phyloP scores from a whole-genome alignment of 805 yeast genomes.

The Sporopachydermia lactativora region DNA sequence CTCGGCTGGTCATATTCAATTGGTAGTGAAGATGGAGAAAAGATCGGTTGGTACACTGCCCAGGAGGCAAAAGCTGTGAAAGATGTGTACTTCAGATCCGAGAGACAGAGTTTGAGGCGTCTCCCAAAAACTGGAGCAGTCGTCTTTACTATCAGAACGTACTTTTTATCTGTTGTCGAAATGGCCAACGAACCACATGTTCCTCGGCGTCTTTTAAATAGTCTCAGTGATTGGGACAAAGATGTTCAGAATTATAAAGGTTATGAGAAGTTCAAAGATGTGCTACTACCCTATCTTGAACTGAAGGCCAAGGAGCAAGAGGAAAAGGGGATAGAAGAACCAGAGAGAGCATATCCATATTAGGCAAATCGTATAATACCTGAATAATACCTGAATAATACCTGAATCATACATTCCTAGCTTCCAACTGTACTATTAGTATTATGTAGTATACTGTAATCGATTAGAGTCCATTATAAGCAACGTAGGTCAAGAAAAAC shows the following conservation, averaged over 20 bases:
- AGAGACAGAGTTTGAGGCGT: slow-evolving; percentile 48
- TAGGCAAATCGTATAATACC: slow-evolving; percentile 10
- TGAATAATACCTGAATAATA: neutral
- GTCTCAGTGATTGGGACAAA: slow-evolving; percentile 42
- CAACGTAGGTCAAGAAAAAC: too few relatives aligned
- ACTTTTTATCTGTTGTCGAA: slow-evolving; percentile 40
- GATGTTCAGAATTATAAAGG: slow-evolving; percentile 54
- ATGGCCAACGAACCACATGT: slow-evolving; percentile 45
- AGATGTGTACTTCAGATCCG: slow-evolving; percentile 43
- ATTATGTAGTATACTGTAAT: slow-evolving; percentile 1
- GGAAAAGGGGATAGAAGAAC: slow-evolving; percentile 28
- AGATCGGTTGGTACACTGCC: slow-evolving; percentile 56
- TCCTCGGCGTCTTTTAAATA: slow-evolving; percentile 45
- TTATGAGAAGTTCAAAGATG: slow-evolving; percentile 35
- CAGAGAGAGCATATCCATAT: slow-evolving; percentile 29
- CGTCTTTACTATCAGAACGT: slow-evolving; percentile 49
- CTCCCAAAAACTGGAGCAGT: slow-evolving; percentile 45
- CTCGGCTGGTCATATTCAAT: slow-evolving; percentile 53
- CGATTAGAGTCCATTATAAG: too few relatives aligned
- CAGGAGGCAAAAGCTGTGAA: slow-evolving; percentile 29
- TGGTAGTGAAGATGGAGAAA: slow-evolving; percentile 37
- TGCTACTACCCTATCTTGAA: slow-evolving; percentile 39
- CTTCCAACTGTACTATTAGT: neutral
- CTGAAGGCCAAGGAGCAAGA: slow-evolving; percentile 35
- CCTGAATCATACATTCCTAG: neutral